A percentile compares a stretch with the other conserved stretches of the same genome.
Evolutionary conservation across 2,329 filamentous ascomycete genomes (phyloP).

Genomic region (Coniella lustricola): DNA sequence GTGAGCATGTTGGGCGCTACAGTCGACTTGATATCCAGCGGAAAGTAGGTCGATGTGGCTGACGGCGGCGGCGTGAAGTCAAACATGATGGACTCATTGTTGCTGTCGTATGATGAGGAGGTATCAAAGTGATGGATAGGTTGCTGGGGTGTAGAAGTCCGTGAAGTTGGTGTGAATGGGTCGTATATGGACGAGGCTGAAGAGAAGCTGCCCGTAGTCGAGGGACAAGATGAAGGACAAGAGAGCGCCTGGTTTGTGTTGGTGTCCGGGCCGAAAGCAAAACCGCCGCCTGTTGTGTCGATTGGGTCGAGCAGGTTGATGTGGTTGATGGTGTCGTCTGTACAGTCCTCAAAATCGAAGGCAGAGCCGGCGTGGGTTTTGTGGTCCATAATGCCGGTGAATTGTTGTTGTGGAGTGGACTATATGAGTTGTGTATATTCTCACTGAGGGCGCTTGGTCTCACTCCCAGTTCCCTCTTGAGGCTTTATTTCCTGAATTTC

Average conservation of each 20-base stretch:
- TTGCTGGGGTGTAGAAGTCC: conserved; percentile 12
- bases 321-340: conserved; percentile 2
- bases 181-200: conserved; percentile 15
- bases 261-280: conserved; percentile 1
- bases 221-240: conserved; percentile 14
- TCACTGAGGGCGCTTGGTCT: background rate
- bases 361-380: background rate
- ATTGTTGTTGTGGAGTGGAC: background rate
- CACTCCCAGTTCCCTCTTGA: no score
- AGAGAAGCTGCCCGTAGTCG: conserved; percentile 12
- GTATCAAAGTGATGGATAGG: conserved; percentile 9
- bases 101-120: background rate
- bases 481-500: no score
- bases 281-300: conserved; percentile 7
- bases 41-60: conserved; percentile 8
- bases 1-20: conserved; percentile 11
- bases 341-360: conserved; percentile 2
- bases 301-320: conserved; percentile 6
- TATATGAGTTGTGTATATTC: background rate
- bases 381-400: conserved; percentile 3
- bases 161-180: conserved; percentile 13
- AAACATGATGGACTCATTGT: conserved; percentile 8
- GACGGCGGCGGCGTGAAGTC: conserved; percentile 11
- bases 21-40: conserved; percentile 12
- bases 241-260: conserved; percentile 1